A percentile compares a stretch with the other conserved stretches of the same genome.
Conservation (phyloP, 139 green algal species). For the Pedinophyceae sp. region DNA sequence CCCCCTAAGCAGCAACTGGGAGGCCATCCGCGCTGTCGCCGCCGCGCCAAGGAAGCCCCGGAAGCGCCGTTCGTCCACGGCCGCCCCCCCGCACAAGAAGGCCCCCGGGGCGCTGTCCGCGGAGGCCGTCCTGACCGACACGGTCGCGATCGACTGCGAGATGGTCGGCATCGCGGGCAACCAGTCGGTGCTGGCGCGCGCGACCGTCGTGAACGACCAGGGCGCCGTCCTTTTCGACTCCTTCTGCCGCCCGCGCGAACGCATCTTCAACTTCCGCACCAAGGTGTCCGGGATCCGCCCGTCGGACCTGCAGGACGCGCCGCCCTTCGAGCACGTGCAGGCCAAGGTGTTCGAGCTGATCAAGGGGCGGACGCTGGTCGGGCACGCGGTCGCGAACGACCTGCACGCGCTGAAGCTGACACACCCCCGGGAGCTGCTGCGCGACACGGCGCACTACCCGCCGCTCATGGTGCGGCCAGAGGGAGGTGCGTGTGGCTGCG, state of each 20-base stretch:
- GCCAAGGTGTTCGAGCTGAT: conserved; percentile 22
- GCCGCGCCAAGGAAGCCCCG: not conserved
- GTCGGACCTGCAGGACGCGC: conserved; percentile 25
- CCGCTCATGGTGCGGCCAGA: too few relatives aligned
- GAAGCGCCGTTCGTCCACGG: not conserved
- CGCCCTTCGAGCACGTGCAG: conserved; percentile 31
- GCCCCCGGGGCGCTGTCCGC: not conserved
- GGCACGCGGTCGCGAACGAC: conserved; percentile 74
- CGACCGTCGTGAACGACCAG: conserved; percentile 49
- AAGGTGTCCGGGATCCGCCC: conserved; percentile 25
- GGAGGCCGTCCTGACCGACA: conserved; percentile 8
- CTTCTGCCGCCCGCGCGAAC: conserved; percentile 43
- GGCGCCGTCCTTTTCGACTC: conserved; percentile 63
- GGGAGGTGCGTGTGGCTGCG: too few relatives aligned
- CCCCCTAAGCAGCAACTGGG: too few relatives aligned
- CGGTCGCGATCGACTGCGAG: conserved; percentile 88
- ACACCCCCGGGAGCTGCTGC: conserved; percentile 48
- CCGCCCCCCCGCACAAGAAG: too few relatives aligned
- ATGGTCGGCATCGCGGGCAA: conserved; percentile 82
- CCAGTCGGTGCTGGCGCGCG: conserved; percentile 45
- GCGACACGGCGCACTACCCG: conserved; percentile 53
- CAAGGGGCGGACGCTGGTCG: conserved; percentile 56
- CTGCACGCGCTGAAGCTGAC: conserved; percentile 56
- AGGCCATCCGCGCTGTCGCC: not conserved
- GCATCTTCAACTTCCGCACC: conserved; percentile 69